phyloP scores from a whole-genome alignment of 129 eudicot species.

The Glebionis coronaria region DNA sequence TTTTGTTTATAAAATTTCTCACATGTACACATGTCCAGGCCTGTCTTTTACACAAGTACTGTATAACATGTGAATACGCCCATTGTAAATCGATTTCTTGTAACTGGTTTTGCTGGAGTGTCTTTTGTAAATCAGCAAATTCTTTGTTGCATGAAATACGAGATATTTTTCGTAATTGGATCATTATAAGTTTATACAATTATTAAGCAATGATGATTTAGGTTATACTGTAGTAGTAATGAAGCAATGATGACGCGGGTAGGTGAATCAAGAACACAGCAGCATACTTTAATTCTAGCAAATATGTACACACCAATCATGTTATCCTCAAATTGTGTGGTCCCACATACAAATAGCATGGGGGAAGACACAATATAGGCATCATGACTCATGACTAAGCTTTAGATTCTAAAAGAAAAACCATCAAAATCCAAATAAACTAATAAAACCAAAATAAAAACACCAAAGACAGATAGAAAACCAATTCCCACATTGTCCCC shows the following conservation, averaged over 20 bases:
- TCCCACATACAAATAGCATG: slow-evolving; percentile 43
- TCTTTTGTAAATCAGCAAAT: no score
- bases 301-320: slow-evolving; percentile 35
- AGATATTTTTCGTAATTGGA: no score
- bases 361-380: slow-evolving; percentile 40
- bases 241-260: slow-evolving; percentile 18
- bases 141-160: no score
- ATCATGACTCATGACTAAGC: slow-evolving; percentile 35
- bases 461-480: slow-evolving; percentile 25
- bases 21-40: no score
- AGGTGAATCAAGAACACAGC: slow-evolving; percentile 23
- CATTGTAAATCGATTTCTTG: no score
- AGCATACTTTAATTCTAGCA: slow-evolving; percentile 28
- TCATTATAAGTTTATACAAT: neutral
- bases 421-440: slow-evolving; percentile 34
- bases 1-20: no score
- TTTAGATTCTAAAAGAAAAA: slow-evolving; percentile 37
- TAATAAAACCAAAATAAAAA: slow-evolving; percentile 9
- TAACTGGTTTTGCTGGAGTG: no score
- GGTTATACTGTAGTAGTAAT: neutral
- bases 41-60: no score
- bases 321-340: slow-evolving; percentile 41
- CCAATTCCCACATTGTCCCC: slow-evolving; percentile 34
- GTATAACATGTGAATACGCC: no score
- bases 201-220: slow-evolving; percentile 10